Base-by-base conservation (phyloP, 345 rosid genomes). In the Aquilaria yunnanensis region DNA sequence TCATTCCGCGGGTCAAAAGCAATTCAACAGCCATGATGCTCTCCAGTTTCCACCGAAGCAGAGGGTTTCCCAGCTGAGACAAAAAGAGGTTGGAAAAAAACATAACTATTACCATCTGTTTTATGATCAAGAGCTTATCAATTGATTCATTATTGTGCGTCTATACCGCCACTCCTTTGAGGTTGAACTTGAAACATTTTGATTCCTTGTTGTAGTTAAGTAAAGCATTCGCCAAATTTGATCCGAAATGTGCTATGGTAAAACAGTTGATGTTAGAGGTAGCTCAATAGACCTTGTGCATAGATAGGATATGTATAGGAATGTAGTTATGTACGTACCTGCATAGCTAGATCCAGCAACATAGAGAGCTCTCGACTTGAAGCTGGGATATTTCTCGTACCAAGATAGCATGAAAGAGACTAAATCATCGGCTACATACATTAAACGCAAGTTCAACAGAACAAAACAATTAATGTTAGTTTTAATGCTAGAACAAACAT, bases 381-480 rank as follows among this genome's bases (percentile, higher is more conserved):
- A 60, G 49, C 2, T 3, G 47, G 63, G 63, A 47, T 31, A 60
- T 23, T 31, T 31, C 49, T 60, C 54, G n/a, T 47, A 60, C 63
- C 63, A 60, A 8, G 47, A 47, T 12, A 58, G 14, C 7, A 58
- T 9, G 30, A 58, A 58, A 10, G 50, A 2, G 32, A 58, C n/a
- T 5, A 43, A 11, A 23, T 43, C 33, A 4, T 45, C 7, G 46
- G 10, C 61, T 23, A 23, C 23, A 23, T 23, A 23, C 23, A 23
- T 23, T 23, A 23, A 23, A 23, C 1, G 23, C 23, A 23, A 23
- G 23, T 58, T n/a, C 32, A 43, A 5, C 3, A 16, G 16, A 52
- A 1, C 2, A 14, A 52, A 52, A 50, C 10, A 2, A 50, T 14
- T 58, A 57, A 34, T 23, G 30, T 12, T 2, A 3, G 5, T 6